These are phyloP conservation scores for Penicillium bovifimosum DNA, from an alignment of 495 filamentous ascomycete genomes.

Conservation along the genomic window DNA sequence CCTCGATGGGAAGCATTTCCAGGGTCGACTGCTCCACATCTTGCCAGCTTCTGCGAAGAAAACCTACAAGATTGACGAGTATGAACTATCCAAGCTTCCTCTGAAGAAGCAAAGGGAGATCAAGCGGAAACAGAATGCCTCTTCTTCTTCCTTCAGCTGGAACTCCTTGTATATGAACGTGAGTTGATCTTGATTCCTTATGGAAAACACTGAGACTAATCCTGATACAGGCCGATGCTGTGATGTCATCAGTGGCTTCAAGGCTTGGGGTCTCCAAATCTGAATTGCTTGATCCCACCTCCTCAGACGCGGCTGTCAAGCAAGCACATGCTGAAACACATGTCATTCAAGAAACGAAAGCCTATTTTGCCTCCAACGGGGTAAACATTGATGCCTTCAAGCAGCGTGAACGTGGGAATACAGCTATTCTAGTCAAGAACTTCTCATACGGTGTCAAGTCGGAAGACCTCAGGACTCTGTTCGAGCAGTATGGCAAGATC, in stretches of 20 bases:
- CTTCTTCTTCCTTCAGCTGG: constrained; percentile 82
- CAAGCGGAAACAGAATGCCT: constrained; percentile 71
- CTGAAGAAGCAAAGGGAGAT: constrained; percentile 91
- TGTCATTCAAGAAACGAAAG: constrained; percentile 91
- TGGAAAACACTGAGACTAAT: constrained; percentile 21
- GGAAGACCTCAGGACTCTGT: constrained; percentile 47
- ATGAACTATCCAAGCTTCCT: constrained; percentile 78
- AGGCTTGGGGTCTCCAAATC: constrained; percentile 83
- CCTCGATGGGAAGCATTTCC: constrained; percentile 77
- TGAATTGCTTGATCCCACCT: constrained; percentile 88
- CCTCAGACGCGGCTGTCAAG: constrained; percentile 86
- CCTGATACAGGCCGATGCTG: constrained; percentile 64
- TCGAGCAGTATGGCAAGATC: constrained; percentile 58
- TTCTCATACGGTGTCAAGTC: constrained; percentile 73
- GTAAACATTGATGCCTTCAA: constrained; percentile 91
- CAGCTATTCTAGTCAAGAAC: constrained; percentile 89
- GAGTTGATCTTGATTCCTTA: constrained; percentile 22
- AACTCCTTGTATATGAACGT: constrained; percentile 97
- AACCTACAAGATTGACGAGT: constrained; percentile 78
- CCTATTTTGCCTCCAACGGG: constrained; percentile 79
- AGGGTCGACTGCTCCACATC: constrained; percentile 86
- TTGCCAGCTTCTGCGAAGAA: constrained; percentile 75
- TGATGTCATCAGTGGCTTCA: constrained; percentile 83
- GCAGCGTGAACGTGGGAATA: constrained; percentile 73
- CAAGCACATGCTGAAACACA: constrained; percentile 96